Base-by-base conservation (phyloP, 2,329 filamentous ascomycete genomes). In the Diaporthe ampelina region DNA sequence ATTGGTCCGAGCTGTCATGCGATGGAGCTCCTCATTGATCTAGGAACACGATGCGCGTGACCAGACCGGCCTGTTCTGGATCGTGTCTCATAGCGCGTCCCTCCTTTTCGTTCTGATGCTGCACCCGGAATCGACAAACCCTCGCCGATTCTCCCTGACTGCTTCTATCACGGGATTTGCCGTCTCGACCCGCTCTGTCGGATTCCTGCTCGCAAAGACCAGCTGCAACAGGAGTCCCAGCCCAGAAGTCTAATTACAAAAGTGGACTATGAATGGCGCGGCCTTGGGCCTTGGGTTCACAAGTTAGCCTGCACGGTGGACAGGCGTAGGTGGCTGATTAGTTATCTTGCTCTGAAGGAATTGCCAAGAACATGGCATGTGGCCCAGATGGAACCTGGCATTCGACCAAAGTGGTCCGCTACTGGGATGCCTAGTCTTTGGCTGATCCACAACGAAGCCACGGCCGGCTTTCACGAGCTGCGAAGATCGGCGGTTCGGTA, bases 1-100 rank as follows among this genome's bases (percentile, higher is more conserved):
- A 65, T 35, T 65, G 43, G 61, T 32, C 61, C 40, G 43, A 65
- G 59, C 59, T 29, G 40, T 48, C 61, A 50, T 65, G 61, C 43
- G 43, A 45, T 65, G 40, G 40, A 35, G 61, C 43, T 50, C 26
- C 43, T 50, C 43, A 21, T 40, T 65, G 26, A 45, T 32, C 43
- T 21, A 50, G 61, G 45, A 67, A 29, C 61, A 21, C 19, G 40
- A 37, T 37, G 45, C 45, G 19, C 21, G 26, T 52, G 26, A 67
- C 61, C 43, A 67, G 29, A 37, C 43, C 17, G 29, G 19, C 52
- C 24, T n/a, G 52, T 10, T 15, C 35, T 11, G 9, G 35, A n/a
- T n/a, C 19, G 61, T 50, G 21, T 5, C 26, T n/a, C 11, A 32
- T 6, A 7, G 15, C 24, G 21, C 9, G 17, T n/a, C 26, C 37